phyloP scores from a whole-genome alignment of 2,329 filamentous ascomycete species.

The Colletotrichum nymphaeae region DNA sequence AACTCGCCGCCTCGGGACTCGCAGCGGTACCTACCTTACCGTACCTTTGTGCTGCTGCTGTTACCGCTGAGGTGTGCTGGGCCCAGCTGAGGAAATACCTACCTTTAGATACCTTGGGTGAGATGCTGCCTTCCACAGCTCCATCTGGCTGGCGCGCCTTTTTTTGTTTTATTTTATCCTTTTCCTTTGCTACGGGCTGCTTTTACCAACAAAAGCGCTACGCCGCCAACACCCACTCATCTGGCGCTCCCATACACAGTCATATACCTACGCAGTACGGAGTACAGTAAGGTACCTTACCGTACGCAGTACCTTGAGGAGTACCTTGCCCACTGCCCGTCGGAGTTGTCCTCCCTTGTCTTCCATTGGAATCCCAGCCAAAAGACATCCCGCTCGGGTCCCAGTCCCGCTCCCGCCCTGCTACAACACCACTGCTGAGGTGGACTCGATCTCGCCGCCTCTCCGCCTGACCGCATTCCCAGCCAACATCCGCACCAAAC shows the following conservation, averaged over 20 bases:
- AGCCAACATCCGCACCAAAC: slow-evolving; percentile 7
- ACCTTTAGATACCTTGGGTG: too few species aligned
- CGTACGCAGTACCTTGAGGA: too few species aligned
- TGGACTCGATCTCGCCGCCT: slow-evolving; percentile 22
- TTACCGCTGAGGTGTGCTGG: background rate
- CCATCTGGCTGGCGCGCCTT: slow-evolving; percentile 26
- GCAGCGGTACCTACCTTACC: background rate
- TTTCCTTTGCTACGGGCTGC: background rate
- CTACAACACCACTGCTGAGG: slow-evolving; percentile 24
- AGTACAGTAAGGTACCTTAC: too few species aligned
- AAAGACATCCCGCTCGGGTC: slow-evolving; percentile 33
- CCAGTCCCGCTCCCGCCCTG: slow-evolving; percentile 33
- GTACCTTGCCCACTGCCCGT: too few species aligned
- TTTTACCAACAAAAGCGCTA: background rate
- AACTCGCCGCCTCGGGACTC: too few species aligned
- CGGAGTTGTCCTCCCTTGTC: background rate
- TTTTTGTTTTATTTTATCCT: background rate
- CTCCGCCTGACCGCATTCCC: slow-evolving; percentile 31
- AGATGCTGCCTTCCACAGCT: background rate
- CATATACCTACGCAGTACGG: too few species aligned
- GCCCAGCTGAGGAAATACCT: background rate
- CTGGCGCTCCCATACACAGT: background rate
- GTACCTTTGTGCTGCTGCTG: background rate
- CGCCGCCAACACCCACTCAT: background rate
- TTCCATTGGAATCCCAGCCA: slow-evolving; percentile 22